Conservation (phyloP, 2,329 filamentous ascomycete genomes). For the Stachybotrys echinatus region DNA sequence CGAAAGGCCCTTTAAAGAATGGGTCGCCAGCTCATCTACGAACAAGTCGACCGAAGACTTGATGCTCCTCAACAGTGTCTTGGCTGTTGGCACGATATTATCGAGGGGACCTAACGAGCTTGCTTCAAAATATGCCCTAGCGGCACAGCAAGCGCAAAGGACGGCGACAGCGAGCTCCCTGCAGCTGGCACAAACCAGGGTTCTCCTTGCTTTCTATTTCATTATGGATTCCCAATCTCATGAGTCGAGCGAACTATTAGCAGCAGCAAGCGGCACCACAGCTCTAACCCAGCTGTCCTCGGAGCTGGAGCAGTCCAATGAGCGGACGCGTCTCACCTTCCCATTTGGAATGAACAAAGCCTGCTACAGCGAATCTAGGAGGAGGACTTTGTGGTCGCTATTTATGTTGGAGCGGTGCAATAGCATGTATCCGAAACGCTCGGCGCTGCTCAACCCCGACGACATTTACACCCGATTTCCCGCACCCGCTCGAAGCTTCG, state of each 20-base stretch:
- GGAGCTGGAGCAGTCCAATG: slow-evolving; percentile 47
- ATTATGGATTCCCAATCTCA: slow-evolving; percentile 54
- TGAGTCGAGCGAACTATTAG: slow-evolving; percentile 60
- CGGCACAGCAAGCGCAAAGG: slow-evolving; percentile 51
- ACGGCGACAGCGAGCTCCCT: slow-evolving; percentile 29
- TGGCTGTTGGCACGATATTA: slow-evolving; percentile 32
- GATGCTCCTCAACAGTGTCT: slow-evolving; percentile 41
- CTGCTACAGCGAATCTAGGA: slow-evolving; percentile 59
- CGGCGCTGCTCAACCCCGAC: slow-evolving; percentile 54
- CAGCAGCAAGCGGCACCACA: slow-evolving; percentile 55
- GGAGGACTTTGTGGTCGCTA: slow-evolving; percentile 67
- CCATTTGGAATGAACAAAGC: slow-evolving; percentile 53
- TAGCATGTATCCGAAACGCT: slow-evolving; percentile 48
- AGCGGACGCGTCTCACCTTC: slow-evolving; percentile 30
- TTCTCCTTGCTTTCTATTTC: slow-evolving; percentile 64
- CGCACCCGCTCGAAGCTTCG: slow-evolving; percentile 54
- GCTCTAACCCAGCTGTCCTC: slow-evolving; percentile 58
- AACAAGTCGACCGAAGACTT: slow-evolving; percentile 35
- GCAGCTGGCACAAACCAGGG: slow-evolving; percentile 60
- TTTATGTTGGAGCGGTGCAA: slow-evolving; percentile 66
- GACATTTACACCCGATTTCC: slow-evolving; percentile 65
- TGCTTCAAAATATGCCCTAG: slow-evolving; percentile 36
- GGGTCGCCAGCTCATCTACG: slow-evolving; percentile 27
- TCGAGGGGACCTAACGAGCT: slow-evolving; percentile 31
- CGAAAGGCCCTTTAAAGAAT: slow-evolving; percentile 31